A percentile compares a stretch with the other conserved stretches of the same genome.
These are phyloP conservation scores for Bjerkandera adusta DNA, from an alignment of 1,284 basidiomycete genomes.

Conservation along the genomic window DNA sequence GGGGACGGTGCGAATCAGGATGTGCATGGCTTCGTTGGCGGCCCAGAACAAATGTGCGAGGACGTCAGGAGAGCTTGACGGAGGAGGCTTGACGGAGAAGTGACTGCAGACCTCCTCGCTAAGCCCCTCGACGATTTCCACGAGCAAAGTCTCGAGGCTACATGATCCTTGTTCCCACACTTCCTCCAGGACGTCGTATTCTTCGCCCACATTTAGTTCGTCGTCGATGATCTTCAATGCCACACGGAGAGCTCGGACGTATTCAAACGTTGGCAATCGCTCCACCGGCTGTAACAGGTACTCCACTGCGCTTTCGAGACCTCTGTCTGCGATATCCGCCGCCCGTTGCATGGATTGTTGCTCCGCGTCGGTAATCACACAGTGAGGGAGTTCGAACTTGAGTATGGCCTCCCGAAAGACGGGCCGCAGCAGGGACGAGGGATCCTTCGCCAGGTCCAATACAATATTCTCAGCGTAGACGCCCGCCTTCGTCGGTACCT, in stretches of 20 bases:
- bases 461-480: constrained; percentile 69
- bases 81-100: constrained; percentile 40
- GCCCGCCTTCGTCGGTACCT: constrained; percentile 57
- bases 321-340: constrained; percentile 63
- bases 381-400: constrained; percentile 49
- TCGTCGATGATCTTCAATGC: constrained; percentile 54
- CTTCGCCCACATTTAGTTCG: constrained; percentile 50
- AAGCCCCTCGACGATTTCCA: constrained; percentile 48
- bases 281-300: constrained; percentile 51
- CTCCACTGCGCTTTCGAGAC: constrained; percentile 59
- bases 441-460: constrained; percentile 55
- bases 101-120: constrained; percentile 49
- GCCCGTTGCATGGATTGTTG: constrained; percentile 53
- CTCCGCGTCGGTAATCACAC: constrained; percentile 60
- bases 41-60: constrained; percentile 53
- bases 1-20: constrained; percentile 45
- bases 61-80: constrained; percentile 34
- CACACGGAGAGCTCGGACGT: constrained; percentile 58
- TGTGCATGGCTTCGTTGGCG: constrained; percentile 49
- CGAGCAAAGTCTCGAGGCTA: constrained; percentile 52
- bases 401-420: constrained; percentile 58
- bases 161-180: constrained; percentile 59
- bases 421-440: constrained; percentile 54
- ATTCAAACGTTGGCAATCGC: constrained; percentile 47
- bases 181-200: constrained; percentile 50